Conservation (phyloP, 805 yeast genomes). For the Yarrowia sp. region DNA sequence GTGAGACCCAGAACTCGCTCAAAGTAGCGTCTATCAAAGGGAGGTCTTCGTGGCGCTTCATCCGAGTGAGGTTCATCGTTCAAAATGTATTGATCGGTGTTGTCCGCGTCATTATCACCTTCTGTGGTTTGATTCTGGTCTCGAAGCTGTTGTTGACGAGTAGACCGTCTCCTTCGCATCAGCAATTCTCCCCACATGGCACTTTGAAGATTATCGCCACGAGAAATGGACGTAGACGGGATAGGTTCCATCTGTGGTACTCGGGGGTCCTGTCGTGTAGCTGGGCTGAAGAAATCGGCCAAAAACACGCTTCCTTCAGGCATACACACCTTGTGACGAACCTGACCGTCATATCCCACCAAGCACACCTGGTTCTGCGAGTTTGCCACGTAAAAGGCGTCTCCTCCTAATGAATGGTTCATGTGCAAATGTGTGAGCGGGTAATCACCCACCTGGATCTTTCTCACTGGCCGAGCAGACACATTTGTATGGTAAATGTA, state of each 20-base stretch:
- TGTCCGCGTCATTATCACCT: background rate
- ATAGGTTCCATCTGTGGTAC: conserved; percentile 10
- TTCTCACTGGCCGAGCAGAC: conserved; percentile 8
- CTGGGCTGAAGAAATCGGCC: conserved; percentile 36
- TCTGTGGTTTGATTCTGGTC: background rate
- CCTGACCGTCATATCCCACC: conserved; percentile 25
- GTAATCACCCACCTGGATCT: conserved; percentile 31
- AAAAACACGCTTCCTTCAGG: conserved; percentile 29
- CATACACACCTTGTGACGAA: conserved; percentile 22
- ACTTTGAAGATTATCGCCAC: conserved; percentile 10
- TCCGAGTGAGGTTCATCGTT: conserved; percentile 8
- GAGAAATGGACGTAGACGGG: conserved; percentile 8
- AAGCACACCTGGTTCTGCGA: conserved; percentile 35
- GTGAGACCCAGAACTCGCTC: conserved; percentile 22
- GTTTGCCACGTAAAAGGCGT: conserved; percentile 34
- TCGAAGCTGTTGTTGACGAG: conserved; percentile 2
- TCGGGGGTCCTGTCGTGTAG: conserved; percentile 16
- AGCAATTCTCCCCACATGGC: conserved; percentile 18
- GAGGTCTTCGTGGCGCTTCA: conserved; percentile 31
- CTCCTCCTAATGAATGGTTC: conserved; percentile 32
- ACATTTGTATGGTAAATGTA: conserved; percentile 32
- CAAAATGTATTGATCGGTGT: background rate
- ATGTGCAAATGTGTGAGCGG: conserved; percentile 32
- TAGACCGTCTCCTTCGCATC: conserved; percentile 1
- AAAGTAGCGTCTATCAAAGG: conserved; percentile 30